These are phyloP conservation scores for Nannochloropsis salina DNA, from an alignment of 108 stramenopile genomes.

Conservation along the genomic window DNA sequence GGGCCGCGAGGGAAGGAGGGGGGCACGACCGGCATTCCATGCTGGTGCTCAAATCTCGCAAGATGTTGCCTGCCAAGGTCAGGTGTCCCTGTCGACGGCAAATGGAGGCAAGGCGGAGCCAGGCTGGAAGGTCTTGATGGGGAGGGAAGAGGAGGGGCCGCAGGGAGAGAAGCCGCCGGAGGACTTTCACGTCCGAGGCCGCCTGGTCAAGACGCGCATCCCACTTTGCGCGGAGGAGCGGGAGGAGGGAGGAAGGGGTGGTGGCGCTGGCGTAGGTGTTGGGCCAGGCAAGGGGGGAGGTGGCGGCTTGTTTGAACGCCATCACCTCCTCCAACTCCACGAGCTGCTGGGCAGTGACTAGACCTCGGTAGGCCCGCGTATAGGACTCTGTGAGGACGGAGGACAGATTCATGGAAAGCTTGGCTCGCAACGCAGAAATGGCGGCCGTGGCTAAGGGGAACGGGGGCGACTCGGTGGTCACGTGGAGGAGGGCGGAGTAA, in stretches of 20 bases:
- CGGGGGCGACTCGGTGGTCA: neutral
- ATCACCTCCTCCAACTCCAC: constrained; percentile 52
- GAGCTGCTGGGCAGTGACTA: constrained; percentile 48
- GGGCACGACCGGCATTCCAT: neutral
- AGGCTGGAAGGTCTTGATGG: neutral
- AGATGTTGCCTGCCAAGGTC: neutral
- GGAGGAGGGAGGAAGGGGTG: neutral
- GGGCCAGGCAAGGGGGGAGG: neutral
- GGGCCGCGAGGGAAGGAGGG: neutral
- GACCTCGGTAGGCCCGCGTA: constrained; percentile 40
- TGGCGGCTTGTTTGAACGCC: constrained; percentile 33
- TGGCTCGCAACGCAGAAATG: neutral
- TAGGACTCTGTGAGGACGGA: constrained; percentile 49
- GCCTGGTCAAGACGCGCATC: neutral
- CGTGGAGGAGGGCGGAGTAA: constrained; percentile 2
- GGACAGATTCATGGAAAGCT: constrained; percentile 25
- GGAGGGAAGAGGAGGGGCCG: constrained; percentile 11
- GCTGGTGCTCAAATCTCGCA: constrained; percentile 2
- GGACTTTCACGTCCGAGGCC: neutral
- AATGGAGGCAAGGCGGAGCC: neutral
- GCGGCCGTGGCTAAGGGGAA: neutral
- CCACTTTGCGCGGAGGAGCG: neutral
- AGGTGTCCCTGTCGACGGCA: neutral
- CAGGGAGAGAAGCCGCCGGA: neutral
- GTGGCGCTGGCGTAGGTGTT: neutral